phyloP scores from a whole-genome alignment of 2,329 filamentous ascomycete genomes.

The Mariannaea elegans region DNA sequence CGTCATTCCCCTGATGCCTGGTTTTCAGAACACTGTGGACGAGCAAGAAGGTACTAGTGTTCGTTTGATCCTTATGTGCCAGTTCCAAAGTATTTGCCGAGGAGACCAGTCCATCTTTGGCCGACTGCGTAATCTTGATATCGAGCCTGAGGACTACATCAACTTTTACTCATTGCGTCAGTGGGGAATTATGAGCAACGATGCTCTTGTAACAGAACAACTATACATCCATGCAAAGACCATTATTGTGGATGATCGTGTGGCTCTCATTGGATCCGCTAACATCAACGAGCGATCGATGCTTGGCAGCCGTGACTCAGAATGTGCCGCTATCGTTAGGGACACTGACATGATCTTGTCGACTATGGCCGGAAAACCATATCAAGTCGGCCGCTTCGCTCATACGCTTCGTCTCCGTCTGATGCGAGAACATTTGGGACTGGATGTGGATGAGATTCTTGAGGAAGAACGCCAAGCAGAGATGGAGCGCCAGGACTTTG shows the following conservation, averaged over 20 bases:
- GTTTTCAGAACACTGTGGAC: constrained; percentile 96
- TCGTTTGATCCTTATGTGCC: constrained; percentile 94
- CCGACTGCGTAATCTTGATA: constrained; percentile 77
- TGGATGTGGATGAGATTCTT: constrained; percentile 91
- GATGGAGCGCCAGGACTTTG: constrained; percentile 65
- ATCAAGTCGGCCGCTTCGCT: constrained; percentile 89
- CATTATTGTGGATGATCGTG: constrained; percentile 93
- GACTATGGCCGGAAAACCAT: constrained; percentile 89
- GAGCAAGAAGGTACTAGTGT: constrained; percentile 94
- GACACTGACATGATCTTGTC: constrained; percentile 94
- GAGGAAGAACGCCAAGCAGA: constrained; percentile 79
- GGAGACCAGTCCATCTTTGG: constrained; percentile 94
- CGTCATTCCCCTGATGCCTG: constrained; percentile 95
- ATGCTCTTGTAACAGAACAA: constrained; percentile 90
- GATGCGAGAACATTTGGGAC: constrained; percentile 96
- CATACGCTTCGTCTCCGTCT: constrained; percentile 91
- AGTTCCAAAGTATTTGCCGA: constrained; percentile 94
- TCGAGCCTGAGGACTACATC: constrained; percentile 95
- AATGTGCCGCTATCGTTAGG: constrained; percentile 87
- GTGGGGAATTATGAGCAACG: constrained; percentile 90
- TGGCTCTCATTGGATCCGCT: constrained; percentile 93
- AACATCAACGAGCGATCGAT: constrained; percentile 99
- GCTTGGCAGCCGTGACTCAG: constrained; percentile 90
- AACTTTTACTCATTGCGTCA: constrained; percentile 92
- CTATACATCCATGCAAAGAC: constrained; percentile 98